Percentiles rank a stretch among this genome's conserved stretches.
Evolutionary conservation across 768 basidiomycete species (phyloP).

Genomic region (Russula griseocarnosa): DNA sequence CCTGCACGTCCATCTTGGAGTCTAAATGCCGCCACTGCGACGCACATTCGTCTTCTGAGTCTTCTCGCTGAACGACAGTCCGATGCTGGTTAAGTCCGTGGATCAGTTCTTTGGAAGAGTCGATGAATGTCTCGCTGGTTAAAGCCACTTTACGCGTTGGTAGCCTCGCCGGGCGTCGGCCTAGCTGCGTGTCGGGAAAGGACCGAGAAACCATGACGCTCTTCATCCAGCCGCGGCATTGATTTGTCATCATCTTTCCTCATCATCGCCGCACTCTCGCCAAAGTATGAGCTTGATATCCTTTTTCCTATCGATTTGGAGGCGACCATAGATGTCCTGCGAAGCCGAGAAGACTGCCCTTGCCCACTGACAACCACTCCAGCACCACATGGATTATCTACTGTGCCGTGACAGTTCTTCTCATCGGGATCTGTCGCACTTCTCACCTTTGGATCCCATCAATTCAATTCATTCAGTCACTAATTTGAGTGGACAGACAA

Average conservation of each 20-base stretch:
- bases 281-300: too few relatives aligned
- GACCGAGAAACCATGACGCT: too few relatives aligned
- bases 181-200: not conserved
- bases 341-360: not conserved
- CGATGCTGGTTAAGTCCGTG: not conserved
- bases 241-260: not conserved
- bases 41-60: not conserved
- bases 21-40: too few relatives aligned
- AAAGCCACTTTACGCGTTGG: not conserved
- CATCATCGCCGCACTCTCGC: too few relatives aligned
- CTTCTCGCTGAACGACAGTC: not conserved
- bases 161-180: not conserved
- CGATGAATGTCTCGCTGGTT: not conserved
- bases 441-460: not conserved
- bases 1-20: too few relatives aligned
- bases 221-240: too few relatives aligned
- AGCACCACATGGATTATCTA: not conserved
- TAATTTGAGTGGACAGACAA: slow-evolving; percentile 6
- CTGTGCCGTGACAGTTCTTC: not conserved
- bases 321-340: not conserved
- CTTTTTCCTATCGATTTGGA: not conserved
- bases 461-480: not conserved
- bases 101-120: not conserved
- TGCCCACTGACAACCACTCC: not conserved
- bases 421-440: not conserved